Conservation (phyloP, 768 basidiomycete species). For the Panaeolus cyanescens region DNA sequence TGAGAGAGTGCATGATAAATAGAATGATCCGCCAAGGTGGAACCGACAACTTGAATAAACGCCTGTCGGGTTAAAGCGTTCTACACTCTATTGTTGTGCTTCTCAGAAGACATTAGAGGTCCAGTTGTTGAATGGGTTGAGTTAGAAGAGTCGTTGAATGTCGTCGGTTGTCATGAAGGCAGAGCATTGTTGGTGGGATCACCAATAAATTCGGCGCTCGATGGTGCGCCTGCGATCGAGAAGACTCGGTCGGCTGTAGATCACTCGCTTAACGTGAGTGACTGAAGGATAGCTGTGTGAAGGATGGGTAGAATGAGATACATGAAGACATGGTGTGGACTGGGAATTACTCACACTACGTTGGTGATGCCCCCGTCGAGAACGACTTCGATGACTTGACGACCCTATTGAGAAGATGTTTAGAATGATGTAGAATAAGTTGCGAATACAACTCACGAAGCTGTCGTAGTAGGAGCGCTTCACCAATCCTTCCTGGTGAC, state of each 20-base stretch:
- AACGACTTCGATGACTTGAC: constrained; percentile 82
- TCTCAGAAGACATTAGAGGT: neutral
- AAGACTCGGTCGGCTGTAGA: constrained; percentile 57
- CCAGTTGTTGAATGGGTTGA: neutral
- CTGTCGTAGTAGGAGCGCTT: constrained; percentile 74
- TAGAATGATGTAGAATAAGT: neutral
- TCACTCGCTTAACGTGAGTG: constrained; percentile 74
- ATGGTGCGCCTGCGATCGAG: constrained; percentile 50
- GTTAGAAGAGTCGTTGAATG: too few species aligned
- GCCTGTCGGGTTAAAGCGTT: neutral
- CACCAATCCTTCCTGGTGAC: constrained; percentile 78
- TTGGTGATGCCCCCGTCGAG: constrained; percentile 73
- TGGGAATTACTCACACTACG: constrained; percentile 48
- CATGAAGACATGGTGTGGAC: neutral
- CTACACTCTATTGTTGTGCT: neutral
- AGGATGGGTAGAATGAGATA: neutral
- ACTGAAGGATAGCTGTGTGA: constrained; percentile 73
- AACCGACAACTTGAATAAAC: neutral
- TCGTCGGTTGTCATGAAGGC: too few species aligned
- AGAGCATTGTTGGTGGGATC: constrained; percentile 20
- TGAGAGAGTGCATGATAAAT: neutral
- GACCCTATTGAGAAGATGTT: constrained; percentile 50
- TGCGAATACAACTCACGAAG: constrained; percentile 46
- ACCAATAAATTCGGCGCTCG: constrained; percentile 81
- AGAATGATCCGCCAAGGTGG: neutral